Conservation (phyloP, 2,329 filamentous ascomycete species). For the Hypoxylon sp. region DNA sequence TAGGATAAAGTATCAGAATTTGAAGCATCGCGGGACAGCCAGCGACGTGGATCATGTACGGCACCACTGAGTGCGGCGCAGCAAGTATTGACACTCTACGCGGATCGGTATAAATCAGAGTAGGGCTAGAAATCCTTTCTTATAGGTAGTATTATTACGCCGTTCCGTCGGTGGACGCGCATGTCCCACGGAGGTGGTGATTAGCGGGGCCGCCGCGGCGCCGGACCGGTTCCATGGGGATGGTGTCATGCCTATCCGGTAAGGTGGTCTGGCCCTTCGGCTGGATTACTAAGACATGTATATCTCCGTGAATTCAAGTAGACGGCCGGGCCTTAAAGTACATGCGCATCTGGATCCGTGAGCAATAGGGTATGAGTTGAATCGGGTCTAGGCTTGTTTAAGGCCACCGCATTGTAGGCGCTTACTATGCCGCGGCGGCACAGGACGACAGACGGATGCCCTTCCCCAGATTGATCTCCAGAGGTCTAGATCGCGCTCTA, state of each 20-base stretch:
- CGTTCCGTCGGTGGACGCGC: not conserved
- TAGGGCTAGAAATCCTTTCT: not conserved
- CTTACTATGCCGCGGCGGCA: slow-evolving; percentile 20
- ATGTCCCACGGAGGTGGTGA: slow-evolving; percentile 4
- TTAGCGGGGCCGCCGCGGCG: slow-evolving; percentile 9
- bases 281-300: slow-evolving; percentile 13
- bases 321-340: slow-evolving; percentile 1
- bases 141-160: not conserved
- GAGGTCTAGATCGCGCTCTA: slow-evolving; percentile 42
- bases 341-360: slow-evolving; percentile 1
- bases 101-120: not conserved
- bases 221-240: slow-evolving; percentile 3
- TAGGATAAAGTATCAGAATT: not conserved
- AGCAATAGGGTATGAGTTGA: not conserved
- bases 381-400: not conserved
- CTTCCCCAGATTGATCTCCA: slow-evolving; percentile 36
- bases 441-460: slow-evolving; percentile 17
- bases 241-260: not conserved
- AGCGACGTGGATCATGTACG: not conserved
- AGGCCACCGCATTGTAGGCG: slow-evolving; percentile 11
- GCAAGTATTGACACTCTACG: not conserved
- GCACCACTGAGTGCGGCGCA: not conserved
- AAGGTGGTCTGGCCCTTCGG: not conserved
- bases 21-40: not conserved
- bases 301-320: slow-evolving; percentile 1